Evolutionary conservation across 2,329 filamentous ascomycete genomes (phyloP).

Genomic region (Zymoseptoria crescenta): DNA sequence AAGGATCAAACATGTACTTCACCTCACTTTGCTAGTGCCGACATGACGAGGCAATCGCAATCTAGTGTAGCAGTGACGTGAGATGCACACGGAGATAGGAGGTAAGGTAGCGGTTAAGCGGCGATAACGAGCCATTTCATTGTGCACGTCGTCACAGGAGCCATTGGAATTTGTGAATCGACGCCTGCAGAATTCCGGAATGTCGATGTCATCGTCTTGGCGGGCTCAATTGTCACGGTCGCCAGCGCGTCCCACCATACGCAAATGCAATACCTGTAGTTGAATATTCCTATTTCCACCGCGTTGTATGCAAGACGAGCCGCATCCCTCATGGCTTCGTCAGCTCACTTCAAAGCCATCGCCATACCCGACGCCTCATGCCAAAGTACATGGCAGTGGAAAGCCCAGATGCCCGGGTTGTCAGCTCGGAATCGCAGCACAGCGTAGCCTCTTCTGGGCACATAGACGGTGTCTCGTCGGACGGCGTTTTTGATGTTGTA

Average conservation of each 20-base stretch:
- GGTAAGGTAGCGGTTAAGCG: background rate
- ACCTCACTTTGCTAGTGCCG: background rate
- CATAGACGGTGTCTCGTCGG: constrained; percentile 31
- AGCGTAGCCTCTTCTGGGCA: constrained; percentile 32
- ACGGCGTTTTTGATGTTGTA: constrained; percentile 15
- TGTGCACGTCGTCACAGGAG: background rate
- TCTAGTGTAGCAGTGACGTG: background rate
- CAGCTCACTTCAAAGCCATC: constrained; percentile 11
- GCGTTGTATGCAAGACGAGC: no score
- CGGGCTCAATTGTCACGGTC: no score
- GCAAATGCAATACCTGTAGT: no score
- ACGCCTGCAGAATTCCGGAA: background rate
- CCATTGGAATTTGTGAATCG: background rate
- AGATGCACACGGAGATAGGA: background rate
- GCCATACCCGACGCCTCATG: constrained; percentile 18
- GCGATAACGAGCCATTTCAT: background rate
- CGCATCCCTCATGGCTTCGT: no score
- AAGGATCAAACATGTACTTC: background rate
- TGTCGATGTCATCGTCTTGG: constrained; percentile 22
- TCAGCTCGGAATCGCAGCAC: constrained; percentile 31
- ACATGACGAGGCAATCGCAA: background rate
- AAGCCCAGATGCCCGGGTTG: constrained; percentile 34
- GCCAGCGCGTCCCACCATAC: no score
- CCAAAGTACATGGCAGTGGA: constrained; percentile 35
- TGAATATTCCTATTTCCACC: no score